Conservation (phyloP, 495 filamentous ascomycete species). For the Aspergillus indologenus region DNA sequence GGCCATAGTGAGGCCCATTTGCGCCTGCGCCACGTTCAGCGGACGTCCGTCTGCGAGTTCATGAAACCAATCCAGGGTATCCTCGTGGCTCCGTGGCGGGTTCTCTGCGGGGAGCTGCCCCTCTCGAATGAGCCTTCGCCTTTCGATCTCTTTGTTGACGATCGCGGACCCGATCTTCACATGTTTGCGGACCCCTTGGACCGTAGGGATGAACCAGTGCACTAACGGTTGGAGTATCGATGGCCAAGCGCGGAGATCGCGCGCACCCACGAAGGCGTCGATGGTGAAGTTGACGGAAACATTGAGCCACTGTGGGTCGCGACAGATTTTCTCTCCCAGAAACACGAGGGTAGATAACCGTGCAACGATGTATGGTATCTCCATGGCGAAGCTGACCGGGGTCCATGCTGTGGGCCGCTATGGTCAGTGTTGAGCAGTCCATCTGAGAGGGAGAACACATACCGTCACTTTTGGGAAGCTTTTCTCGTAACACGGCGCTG, state of each 20-base stretch:
- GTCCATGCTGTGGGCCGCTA: constrained; percentile 29
- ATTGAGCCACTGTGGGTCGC: constrained; percentile 54
- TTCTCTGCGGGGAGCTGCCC: constrained; percentile 24
- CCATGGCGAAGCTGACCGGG: constrained; percentile 25
- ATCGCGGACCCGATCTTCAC: constrained; percentile 26
- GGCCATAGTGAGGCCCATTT: constrained; percentile 39
- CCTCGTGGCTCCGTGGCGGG: constrained; percentile 21
- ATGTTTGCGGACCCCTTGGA: constrained; percentile 27
- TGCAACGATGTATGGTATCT: constrained; percentile 47
- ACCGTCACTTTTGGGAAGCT: constrained; percentile 39
- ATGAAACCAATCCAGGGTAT: constrained; percentile 38
- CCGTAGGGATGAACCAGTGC: constrained; percentile 35
- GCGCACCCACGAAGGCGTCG: constrained; percentile 41
- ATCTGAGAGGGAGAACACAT: constrained; percentile 5
- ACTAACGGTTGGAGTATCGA: constrained; percentile 34
- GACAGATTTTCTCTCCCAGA: constrained; percentile 51
- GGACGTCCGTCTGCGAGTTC: constrained; percentile 24
- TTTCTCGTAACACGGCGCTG: constrained; percentile 32
- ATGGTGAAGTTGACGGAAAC: constrained; percentile 57
- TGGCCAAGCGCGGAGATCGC: constrained; percentile 34
- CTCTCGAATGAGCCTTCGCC: constrained; percentile 22
- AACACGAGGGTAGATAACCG: constrained; percentile 57
- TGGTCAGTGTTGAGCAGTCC: neutral
- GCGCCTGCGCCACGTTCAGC: constrained; percentile 22
- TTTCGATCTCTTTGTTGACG: constrained; percentile 33